Evolutionary conservation across 768 basidiomycete genomes (phyloP).

Genomic region (Mycena crocata): DNA sequence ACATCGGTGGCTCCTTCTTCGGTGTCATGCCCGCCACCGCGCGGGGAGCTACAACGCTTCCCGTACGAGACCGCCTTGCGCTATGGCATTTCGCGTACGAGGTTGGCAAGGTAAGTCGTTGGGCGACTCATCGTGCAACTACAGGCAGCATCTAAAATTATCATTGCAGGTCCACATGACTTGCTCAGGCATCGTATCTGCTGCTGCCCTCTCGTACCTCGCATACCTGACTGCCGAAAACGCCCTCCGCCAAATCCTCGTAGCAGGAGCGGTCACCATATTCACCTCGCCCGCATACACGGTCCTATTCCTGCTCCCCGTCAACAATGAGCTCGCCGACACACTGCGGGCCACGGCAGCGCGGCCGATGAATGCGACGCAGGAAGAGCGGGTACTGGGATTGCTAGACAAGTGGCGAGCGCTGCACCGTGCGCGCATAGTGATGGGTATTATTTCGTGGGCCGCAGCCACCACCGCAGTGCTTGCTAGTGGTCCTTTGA

Average conservation of each 20-base stretch:
- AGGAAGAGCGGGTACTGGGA: conserved; percentile 1
- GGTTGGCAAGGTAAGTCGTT: neutral
- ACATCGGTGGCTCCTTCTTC: conserved; percentile 4
- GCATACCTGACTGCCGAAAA: neutral
- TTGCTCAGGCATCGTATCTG: neutral
- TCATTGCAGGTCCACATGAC: conserved; percentile 8
- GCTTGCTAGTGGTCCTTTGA: conserved; percentile 16
- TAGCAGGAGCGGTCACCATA: neutral
- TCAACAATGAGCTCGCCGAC: conserved; percentile 8
- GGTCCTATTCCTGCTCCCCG: neutral
- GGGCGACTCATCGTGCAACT: neutral
- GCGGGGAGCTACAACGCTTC: conserved; percentile 1
- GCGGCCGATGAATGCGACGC: conserved; percentile 5
- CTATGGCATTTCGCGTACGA: conserved; percentile 7
- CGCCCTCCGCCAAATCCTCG: neutral
- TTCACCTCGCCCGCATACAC: neutral
- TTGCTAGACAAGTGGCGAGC: conserved; percentile 17
- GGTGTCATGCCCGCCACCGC: conserved; percentile 11
- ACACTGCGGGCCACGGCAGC: neutral
- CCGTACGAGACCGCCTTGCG: conserved; percentile 1
- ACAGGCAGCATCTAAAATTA: neutral
- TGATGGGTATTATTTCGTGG: neutral
- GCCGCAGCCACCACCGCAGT: neutral
- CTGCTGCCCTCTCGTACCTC: neutral
- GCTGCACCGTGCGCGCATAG: conserved; percentile 2